Conservation (phyloP, 1,139 yeast genomes). For the Suhomyces panamericanus region DNA sequence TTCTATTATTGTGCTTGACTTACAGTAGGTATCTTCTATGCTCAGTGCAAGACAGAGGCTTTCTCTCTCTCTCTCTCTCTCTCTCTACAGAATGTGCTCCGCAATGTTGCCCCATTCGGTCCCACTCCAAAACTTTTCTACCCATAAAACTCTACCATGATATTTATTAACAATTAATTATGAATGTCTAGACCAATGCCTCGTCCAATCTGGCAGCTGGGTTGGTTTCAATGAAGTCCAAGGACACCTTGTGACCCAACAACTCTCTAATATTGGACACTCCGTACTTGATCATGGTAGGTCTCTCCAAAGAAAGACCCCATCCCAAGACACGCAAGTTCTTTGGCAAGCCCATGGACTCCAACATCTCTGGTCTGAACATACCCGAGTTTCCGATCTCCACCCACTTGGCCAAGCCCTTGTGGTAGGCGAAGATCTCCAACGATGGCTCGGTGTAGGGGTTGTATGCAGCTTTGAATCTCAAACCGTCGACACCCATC, state of each 20-base stretch:
- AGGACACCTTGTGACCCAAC: conserved; percentile 89
- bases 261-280: conserved; percentile 94
- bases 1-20: no score
- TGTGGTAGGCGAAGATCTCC: conserved; percentile 97
- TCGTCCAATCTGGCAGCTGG: conserved; percentile 96
- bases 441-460: conserved; percentile 99
- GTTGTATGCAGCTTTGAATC: conserved; percentile 98
- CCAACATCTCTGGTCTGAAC: conserved; percentile 99
- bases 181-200: conserved; percentile 31
- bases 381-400: conserved; percentile 99
- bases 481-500: conserved; percentile 94
- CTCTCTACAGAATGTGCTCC: no score
- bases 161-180: conserved; percentile 4
- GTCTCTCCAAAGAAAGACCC: conserved; percentile 97
- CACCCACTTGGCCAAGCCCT: conserved; percentile 94
- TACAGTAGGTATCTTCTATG: no score
- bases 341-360: conserved; percentile 95
- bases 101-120: no score
- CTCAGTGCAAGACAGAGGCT: no score
- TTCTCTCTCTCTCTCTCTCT: no score
- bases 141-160: background rate
- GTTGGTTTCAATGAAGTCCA: conserved; percentile 91
- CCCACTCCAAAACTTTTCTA: no score
- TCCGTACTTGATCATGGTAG: conserved; percentile 98
- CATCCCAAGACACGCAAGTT: conserved; percentile 94